These are phyloP conservation scores for Paulownia fortunei DNA, from an alignment of 257 asterid genomes.

Conservation along the genomic window DNA sequence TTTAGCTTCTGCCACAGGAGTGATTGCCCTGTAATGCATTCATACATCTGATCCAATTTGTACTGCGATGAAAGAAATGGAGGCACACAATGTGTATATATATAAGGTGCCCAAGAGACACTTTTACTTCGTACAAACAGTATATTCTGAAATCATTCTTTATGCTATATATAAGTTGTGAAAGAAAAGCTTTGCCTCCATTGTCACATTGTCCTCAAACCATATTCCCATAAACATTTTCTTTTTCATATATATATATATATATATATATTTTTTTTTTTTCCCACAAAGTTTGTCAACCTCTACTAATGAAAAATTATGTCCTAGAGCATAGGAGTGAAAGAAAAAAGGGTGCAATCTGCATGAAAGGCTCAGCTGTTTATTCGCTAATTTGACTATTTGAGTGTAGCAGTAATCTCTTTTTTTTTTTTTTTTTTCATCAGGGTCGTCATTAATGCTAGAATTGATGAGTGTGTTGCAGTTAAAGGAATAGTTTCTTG, in stretches of 20 bases:
- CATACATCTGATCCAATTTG: slow-evolving; percentile 1
- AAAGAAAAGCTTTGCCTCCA: background rate
- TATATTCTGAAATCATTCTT: slow-evolving; percentile 31
- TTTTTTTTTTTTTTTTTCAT: too few relatives aligned
- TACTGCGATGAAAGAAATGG: background rate
- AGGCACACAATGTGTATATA: background rate
- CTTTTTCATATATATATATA: too few relatives aligned
- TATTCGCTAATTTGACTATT: too few relatives aligned
- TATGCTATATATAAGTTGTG: slow-evolving; percentile 4
- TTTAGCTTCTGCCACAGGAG: slow-evolving; percentile 47
- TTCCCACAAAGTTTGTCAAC: too few relatives aligned
- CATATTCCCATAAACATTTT: too few relatives aligned
- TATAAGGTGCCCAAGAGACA: background rate
- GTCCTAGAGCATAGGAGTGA: background rate
- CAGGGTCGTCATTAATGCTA: too few relatives aligned
- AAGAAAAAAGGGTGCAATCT: background rate
- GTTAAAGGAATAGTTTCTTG: too few relatives aligned
- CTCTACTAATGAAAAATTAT: too few relatives aligned
- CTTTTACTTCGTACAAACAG: background rate
- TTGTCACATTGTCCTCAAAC: too few relatives aligned
- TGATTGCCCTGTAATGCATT: slow-evolving; percentile 46
- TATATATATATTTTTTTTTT: too few relatives aligned
- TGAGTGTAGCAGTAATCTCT: background rate
- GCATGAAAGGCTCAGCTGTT: background rate
- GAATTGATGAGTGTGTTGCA: too few relatives aligned